Base-by-base conservation (phyloP, 129 eudicot genomes). In the Deinandra increscens region DNA sequence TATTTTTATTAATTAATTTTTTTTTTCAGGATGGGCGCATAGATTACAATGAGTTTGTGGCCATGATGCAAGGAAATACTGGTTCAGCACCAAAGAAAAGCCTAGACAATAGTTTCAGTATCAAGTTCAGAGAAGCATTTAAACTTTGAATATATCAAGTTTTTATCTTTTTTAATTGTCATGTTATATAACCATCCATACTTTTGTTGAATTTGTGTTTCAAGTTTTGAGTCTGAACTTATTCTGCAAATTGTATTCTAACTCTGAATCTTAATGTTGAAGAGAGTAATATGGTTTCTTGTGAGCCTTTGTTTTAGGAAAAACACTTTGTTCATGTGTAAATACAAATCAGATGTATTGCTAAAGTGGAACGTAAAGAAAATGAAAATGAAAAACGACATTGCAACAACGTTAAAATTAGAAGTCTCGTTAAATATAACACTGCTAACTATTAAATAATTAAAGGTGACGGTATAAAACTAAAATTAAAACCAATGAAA, bases 41-140 rank as follows among this genome's bases (percentile, higher is more conserved):
- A 66, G 95, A 88, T 56, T 88, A 88, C 81, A 88, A 88, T 10
- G 95, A 88, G 76, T 88, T 88, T 83, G 95, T 88, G 45, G 83
- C 87, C 11, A 88, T 88, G 96, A 88, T 88, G 96, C 91, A 88
- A 76, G 96, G 96, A 60, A 75, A 71, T 62, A 79, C 85, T 0
- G 85, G 64, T 48, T 76, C 74, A 4, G 84, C 74, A 64, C 86
- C 79, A 38, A 85, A 81, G 78, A 81, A 84, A 55, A 79, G 88
- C 45, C 71, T 88, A 63, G 88, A 88, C 69, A 81, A 74, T 63
- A 85, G 96, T 80, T 85, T 85, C 87, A 88, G 96, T 83, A 77
- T 88, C 74, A 72, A 78, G 70, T 83, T 85, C 65, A 85, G 80
- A 75, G 91, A 88, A 38, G 88, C 91, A 26, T 69, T 88, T 18